Conservation (phyloP, 768 basidiomycete species). For the Mycena maculata region DNA sequence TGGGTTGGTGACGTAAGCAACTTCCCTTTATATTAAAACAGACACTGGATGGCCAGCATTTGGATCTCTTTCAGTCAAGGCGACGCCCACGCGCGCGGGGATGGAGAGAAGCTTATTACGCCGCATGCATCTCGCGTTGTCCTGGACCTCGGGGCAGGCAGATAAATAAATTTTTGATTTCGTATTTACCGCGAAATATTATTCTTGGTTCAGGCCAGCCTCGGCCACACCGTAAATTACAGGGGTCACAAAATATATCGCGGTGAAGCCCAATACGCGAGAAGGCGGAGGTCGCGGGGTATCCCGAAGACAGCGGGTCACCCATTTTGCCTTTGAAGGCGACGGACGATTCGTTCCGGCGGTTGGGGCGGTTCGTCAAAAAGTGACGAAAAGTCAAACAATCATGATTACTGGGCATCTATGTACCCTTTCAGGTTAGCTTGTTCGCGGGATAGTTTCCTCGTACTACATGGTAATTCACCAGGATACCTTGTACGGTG, state of each 20-base stretch:
- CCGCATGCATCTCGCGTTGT: conserved; percentile 69
- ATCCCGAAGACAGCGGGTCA: conserved; percentile 61
- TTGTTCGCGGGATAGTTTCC: no score
- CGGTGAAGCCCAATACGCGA: conserved; percentile 75
- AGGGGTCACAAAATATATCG: conserved; percentile 73
- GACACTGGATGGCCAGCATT: conserved; percentile 67
- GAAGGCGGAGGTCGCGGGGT: conserved; percentile 62
- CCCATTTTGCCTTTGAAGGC: conserved; percentile 64
- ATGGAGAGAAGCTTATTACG: conserved; percentile 63
- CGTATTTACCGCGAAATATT: neutral
- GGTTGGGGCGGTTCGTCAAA: conserved; percentile 71
- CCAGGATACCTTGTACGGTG: no score
- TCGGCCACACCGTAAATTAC: conserved; percentile 69
- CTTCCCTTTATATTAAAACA: no score
- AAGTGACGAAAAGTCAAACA: conserved; percentile 1
- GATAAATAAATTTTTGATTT: neutral
- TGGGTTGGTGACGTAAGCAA: no score
- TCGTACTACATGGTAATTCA: no score
- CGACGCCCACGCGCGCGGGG: conserved; percentile 52
- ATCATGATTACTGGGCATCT: no score
- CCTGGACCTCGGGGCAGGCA: conserved; percentile 77
- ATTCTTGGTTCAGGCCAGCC: conserved; percentile 64
- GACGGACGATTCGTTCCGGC: conserved; percentile 71
- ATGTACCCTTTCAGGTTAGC: no score
- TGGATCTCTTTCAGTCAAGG: conserved; percentile 65